Evolutionary conservation across 148 eudicot species (phyloP).

Genomic region (Suaeda aralocaspica): DNA sequence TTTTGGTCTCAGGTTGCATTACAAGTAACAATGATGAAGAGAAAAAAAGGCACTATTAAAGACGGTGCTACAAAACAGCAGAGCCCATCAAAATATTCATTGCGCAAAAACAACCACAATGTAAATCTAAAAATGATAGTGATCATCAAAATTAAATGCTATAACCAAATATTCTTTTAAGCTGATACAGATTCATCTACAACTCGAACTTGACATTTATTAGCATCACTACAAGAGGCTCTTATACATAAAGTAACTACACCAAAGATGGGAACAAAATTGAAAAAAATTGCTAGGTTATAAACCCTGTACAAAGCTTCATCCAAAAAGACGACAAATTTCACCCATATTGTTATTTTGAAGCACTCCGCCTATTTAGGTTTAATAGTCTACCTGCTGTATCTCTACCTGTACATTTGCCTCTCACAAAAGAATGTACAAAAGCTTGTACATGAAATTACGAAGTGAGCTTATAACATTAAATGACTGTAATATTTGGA

Average conservation of each 20-base stretch:
- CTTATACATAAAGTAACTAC: background rate
- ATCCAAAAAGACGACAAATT: background rate
- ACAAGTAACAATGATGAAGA: too few relatives aligned
- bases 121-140: too few relatives aligned
- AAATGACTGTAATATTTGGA: slow-evolving; percentile 1
- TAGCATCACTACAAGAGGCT: background rate
- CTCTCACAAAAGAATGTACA: slow-evolving; percentile 24
- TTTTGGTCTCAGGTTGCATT: too few relatives aligned
- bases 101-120: too few relatives aligned
- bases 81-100: too few relatives aligned
- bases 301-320: slow-evolving; percentile 20
- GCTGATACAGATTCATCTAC: background rate
- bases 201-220: background rate
- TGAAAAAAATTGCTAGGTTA: background rate
- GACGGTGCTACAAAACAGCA: too few relatives aligned
- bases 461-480: slow-evolving; percentile 2
- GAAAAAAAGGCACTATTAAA: too few relatives aligned
- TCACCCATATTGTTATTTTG: slow-evolving; percentile 6
- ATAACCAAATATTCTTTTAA: background rate
- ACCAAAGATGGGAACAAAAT: background rate
- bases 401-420: slow-evolving; percentile 34
- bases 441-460: slow-evolving; percentile 23
- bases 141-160: background rate
- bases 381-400: slow-evolving; percentile 4
- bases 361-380: background rate